Conservation (phyloP, 768 basidiomycete genomes). For the Amanita muscaria region DNA sequence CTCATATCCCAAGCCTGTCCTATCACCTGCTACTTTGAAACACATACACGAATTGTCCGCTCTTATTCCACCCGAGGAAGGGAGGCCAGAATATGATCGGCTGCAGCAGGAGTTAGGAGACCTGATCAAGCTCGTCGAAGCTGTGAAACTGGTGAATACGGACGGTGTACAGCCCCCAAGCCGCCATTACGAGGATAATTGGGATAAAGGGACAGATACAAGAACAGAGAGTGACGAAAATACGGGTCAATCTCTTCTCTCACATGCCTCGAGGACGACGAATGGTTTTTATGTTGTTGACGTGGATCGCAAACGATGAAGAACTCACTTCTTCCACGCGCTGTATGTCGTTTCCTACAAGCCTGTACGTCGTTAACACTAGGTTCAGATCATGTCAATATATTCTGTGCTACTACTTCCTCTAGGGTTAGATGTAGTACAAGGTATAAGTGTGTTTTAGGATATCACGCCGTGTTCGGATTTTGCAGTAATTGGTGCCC, state of each 20-base stretch:
- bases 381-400: too few relatives aligned
- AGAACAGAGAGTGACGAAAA: constrained; percentile 14
- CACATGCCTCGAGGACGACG: constrained; percentile 39
- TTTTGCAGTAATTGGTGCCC: constrained; percentile 52
- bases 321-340: neutral
- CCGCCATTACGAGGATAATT: constrained; percentile 31
- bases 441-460: neutral
- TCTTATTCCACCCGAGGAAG: constrained; percentile 53
- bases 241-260: constrained; percentile 38
- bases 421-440: too few relatives aligned
- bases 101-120: constrained; percentile 59
- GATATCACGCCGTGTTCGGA: constrained; percentile 10
- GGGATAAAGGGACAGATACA: constrained; percentile 18
- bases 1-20: constrained; percentile 62
- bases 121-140: constrained; percentile 71
- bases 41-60: constrained; percentile 69
- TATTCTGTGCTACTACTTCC: too few relatives aligned
- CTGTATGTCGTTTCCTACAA: too few relatives aligned
- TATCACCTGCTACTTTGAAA: constrained; percentile 48
- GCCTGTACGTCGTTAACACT: too few relatives aligned
- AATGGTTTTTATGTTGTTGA: constrained; percentile 61
- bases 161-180: constrained; percentile 22
- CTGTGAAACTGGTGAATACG: constrained; percentile 58
- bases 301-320: constrained; percentile 26
- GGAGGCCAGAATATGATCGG: constrained; percentile 40